Percentiles rank a stretch among this genome's conserved stretches.
Conservation (phyloP, 345 rosid species). For the Raphanus sativus region DNA sequence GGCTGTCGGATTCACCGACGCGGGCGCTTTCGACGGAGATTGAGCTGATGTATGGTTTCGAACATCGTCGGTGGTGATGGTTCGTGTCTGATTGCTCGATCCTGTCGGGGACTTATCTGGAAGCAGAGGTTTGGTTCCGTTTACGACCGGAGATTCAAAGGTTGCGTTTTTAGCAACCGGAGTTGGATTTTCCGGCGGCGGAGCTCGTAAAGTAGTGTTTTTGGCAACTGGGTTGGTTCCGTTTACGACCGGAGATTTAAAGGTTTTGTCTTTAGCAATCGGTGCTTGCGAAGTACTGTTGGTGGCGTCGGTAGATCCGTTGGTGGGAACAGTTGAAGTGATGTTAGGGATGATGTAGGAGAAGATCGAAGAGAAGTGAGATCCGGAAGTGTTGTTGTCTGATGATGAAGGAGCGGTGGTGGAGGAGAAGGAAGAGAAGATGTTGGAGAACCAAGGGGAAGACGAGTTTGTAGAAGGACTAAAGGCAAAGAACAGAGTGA, state of each 20-base stretch:
- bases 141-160: constrained; percentile 26
- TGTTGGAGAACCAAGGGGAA: constrained; percentile 67
- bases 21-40: constrained; percentile 19
- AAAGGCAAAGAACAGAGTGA: constrained; percentile 76
- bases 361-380: constrained; percentile 50
- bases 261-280: constrained; percentile 32
- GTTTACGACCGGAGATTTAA: constrained; percentile 28
- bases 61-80: background rate
- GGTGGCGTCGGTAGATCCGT: constrained; percentile 20
- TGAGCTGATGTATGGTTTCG: constrained; percentile 22
- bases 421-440: constrained; percentile 36
- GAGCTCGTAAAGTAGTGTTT: constrained; percentile 19
- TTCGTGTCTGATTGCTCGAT: constrained; percentile 21
- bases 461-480: constrained; percentile 65
- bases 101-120: constrained; percentile 10
- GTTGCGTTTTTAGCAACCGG: constrained; percentile 36
- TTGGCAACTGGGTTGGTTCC: constrained; percentile 10
- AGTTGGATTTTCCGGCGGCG: constrained; percentile 28
- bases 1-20: constrained; percentile 35
- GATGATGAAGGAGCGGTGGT: background rate
- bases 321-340: constrained; percentile 42
- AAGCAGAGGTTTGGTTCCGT: constrained; percentile 22
- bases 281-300: constrained; percentile 19
- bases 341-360: constrained; percentile 52
- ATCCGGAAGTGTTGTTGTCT: constrained; percentile 44